Base-by-base conservation (phyloP, 2,329 filamentous ascomycete species). In the Colletotrichum cereale region DNA sequence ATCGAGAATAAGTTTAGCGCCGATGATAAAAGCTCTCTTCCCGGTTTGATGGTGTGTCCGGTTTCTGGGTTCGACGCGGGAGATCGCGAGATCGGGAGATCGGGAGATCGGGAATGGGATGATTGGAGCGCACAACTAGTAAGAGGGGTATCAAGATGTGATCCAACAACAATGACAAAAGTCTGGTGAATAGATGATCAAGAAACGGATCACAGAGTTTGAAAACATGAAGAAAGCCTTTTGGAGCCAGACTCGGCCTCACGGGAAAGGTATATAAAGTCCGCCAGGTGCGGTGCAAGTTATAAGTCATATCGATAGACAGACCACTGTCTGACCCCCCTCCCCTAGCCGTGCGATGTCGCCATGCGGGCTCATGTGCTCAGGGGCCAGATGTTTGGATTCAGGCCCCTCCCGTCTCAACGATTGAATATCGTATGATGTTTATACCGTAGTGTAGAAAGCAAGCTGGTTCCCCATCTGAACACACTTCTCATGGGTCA, bases 381-480 rank as follows among this genome's bases (percentile, higher is more conserved):
- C 63, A 42, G 48, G 44, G 24, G 40, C 48, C 38, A 26, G 42
- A 34, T 52, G 44, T 38, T 60, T 68, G 29, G 52, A 55, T 55
- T 34, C 44, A 63, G 68, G 58, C 65, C 55, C 65, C 44, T 58
- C 64, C 47, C 44, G 52, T 68, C 65, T 68, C 52, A 66, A 68
- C 47, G 65, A 58, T 58, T 57, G 48, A 38, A 62, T 58, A 71
- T 71, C 68, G 68, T 71, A 71, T 68, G 68, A 71, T 71, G 58
- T 63, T 60, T 68, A 47, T 60, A 36, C 44, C 52, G 52, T 68
- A 68, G 52, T 68, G 36, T 44, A 62, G 63, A 48, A 68, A 63
- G 64, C 58, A 71, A 71, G 65, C 58, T 44, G 65, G 52, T 61
- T 52, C 57, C 65, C 52, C 68, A 58, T 58, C 58, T n/a, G 65